phyloP scores from a whole-genome alignment of 352 stramenopile genomes.

The Globisporangium canariense region DNA sequence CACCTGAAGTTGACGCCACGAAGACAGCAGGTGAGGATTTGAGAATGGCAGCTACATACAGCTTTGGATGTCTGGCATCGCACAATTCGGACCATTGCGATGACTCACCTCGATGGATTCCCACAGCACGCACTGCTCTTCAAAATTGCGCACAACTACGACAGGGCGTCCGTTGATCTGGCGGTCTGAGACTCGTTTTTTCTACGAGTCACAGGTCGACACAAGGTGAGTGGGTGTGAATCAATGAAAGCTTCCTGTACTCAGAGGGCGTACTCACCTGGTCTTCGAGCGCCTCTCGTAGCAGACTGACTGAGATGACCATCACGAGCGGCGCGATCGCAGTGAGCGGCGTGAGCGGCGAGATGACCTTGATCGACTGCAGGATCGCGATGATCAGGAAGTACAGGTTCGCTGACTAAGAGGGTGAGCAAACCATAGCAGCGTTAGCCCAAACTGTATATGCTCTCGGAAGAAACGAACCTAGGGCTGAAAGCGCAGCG shows the following conservation, averaged over 20 bases:
- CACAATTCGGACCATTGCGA: background rate
- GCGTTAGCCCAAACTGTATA: background rate
- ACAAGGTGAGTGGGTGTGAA: background rate
- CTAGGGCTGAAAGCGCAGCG: background rate
- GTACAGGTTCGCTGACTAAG: slow-evolving; percentile 79
- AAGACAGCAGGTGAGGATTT: background rate
- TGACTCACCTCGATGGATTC: slow-evolving; percentile 63
- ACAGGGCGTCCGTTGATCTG: slow-evolving; percentile 63
- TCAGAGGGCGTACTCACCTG: slow-evolving; percentile 29
- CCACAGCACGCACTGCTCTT: slow-evolving; percentile 57
- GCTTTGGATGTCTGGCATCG: too few relatives aligned
- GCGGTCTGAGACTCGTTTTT: slow-evolving; percentile 49
- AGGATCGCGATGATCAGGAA: slow-evolving; percentile 57
- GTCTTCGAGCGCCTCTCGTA: slow-evolving; percentile 82
- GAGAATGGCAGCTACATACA: background rate
- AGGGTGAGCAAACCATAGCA: background rate
- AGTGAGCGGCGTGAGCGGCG: slow-evolving; percentile 49
- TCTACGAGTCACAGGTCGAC: slow-evolving; percentile 16
- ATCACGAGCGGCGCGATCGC: slow-evolving; percentile 80
- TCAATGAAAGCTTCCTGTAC: slow-evolving; percentile 12
- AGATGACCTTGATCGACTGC: slow-evolving; percentile 79
- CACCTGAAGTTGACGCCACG: slow-evolving; percentile 29
- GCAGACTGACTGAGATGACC: slow-evolving; percentile 71
- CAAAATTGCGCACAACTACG: slow-evolving; percentile 55
- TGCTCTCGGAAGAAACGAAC: slow-evolving; percentile 44